Evolutionary conservation across 192 early-diverging fungal species (phyloP).

Genomic region (Geranomyces variabilis): DNA sequence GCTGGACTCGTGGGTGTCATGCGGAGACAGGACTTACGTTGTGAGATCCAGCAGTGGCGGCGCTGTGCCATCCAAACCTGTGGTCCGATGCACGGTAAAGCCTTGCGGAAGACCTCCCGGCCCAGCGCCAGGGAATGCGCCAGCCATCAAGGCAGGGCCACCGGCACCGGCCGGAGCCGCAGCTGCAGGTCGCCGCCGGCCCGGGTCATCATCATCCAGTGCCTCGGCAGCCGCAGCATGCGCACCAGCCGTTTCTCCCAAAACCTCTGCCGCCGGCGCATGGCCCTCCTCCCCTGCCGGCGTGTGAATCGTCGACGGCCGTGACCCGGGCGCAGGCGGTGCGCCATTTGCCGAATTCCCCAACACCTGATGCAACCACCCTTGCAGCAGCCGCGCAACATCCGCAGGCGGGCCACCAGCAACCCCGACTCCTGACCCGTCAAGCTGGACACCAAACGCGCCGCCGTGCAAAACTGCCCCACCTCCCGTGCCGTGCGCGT

Average conservation of each 20-base stretch:
- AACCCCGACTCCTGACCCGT: neutral
- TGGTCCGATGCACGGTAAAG: neutral
- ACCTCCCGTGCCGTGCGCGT: conserved; percentile 3
- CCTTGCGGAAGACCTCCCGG: too few relatives aligned
- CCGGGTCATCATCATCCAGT: neutral
- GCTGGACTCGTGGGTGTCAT: too few relatives aligned
- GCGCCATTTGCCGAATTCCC: neutral
- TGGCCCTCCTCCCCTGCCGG: conserved; percentile 5
- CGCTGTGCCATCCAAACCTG: neutral
- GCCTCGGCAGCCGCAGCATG: conserved; percentile 30
- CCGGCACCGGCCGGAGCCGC: conserved; percentile 7
- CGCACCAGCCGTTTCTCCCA: conserved; percentile 11
- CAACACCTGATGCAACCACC: conserved; percentile 34
- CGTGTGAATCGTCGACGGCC: conserved; percentile 1
- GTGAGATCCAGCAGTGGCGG: conserved; percentile 20
- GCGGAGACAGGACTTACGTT: conserved; percentile 21
- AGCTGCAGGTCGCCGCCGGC: neutral
- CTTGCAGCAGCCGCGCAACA: conserved; percentile 26
- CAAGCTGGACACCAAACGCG: neutral
- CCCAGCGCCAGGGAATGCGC: neutral
- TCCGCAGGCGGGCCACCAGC: neutral
- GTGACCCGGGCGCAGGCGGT: neutral
- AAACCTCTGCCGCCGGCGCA: conserved; percentile 9
- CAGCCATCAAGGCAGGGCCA: neutral
- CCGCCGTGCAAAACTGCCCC: neutral